These are phyloP conservation scores for Eucalyptus virginea DNA, from an alignment of 345 rosid species.

Conservation along the genomic window DNA sequence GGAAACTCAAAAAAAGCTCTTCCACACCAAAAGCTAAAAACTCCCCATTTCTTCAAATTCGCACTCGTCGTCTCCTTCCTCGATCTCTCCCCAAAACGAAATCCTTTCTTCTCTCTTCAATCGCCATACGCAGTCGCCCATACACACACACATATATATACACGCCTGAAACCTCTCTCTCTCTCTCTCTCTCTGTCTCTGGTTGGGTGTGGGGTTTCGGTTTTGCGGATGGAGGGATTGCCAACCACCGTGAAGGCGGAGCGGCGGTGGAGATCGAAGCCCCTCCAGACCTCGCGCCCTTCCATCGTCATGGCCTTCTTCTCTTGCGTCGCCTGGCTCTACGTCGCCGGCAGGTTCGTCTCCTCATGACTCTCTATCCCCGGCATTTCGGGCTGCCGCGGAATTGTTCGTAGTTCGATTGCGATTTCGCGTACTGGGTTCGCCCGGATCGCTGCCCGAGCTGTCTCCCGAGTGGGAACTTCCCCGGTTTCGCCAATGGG, in stretches of 20 bases:
- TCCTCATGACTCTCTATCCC: background rate
- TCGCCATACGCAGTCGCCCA: background rate
- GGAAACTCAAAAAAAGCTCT: background rate
- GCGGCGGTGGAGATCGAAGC: conserved; percentile 60
- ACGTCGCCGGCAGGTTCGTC: conserved; percentile 82
- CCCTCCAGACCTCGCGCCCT: conserved; percentile 46
- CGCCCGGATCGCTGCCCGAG: background rate
- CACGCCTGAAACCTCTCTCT: background rate
- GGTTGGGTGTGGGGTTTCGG: background rate
- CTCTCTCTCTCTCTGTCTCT: background rate
- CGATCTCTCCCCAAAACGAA: background rate
- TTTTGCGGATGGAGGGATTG: conserved; percentile 42
- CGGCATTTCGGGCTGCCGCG: background rate
- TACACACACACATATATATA: background rate
- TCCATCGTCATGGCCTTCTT: conserved; percentile 68
- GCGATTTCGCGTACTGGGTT: background rate
- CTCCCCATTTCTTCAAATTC: background rate
- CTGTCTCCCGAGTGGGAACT: background rate
- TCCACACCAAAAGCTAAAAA: too few relatives aligned
- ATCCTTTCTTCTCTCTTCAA: background rate
- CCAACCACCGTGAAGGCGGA: conserved; percentile 56
- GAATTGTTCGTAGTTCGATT: background rate
- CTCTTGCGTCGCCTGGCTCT: conserved; percentile 97
- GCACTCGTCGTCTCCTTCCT: background rate
- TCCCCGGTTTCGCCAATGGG: background rate